Base-by-base conservation (phyloP, 768 basidiomycete species). In the Lactarius indigo region DNA sequence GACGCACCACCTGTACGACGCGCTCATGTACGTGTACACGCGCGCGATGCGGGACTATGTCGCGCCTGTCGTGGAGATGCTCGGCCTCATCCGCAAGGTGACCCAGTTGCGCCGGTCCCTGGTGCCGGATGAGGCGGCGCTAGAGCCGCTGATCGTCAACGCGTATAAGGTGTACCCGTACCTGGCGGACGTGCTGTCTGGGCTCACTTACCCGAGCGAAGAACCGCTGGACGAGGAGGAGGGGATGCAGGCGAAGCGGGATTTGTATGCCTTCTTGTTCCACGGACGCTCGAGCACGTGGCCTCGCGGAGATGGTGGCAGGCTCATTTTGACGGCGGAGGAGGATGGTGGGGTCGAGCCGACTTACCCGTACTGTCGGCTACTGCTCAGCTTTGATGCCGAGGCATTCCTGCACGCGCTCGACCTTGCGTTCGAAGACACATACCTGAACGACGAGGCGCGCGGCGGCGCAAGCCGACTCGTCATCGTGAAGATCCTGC, bases 151-250 rank as follows among this genome's bases (percentile, higher is more conserved):
- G 52, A 83, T 89, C 31, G 76, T 89, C 28, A 87, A 92, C 73
- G 91, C 96, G 2, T 94, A 96, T 81, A 96, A 95, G 78, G 83
- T 98, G 57, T 98, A 90, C 73, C 87, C 91, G 0, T 98, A 96
- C 75, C 81, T 99, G 35, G 87, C 89, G 47, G 84, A 90, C 63
- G 81, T 87, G 55, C 81, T 98, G 23, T 87, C 88, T 35, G 96
- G 96, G 3, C 81, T 92, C 44, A 85, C 88, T 0, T 97, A 96
- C 73, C 97, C 97, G 17, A 92, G 90, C 70, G 88, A 89, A 71
- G 86, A 91, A 69, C 83, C 86, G 0, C 76, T 98, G 54, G 80
- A 83, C 0, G 78, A 81, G 35, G 84, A 85, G 0, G 90, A 93
- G 64, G 88, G 88, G 2, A 72, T 81, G 9, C 78, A 79, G 42